Conservation (phyloP, 1,284 basidiomycete genomes). For the Ganoderma meredithae region DNA sequence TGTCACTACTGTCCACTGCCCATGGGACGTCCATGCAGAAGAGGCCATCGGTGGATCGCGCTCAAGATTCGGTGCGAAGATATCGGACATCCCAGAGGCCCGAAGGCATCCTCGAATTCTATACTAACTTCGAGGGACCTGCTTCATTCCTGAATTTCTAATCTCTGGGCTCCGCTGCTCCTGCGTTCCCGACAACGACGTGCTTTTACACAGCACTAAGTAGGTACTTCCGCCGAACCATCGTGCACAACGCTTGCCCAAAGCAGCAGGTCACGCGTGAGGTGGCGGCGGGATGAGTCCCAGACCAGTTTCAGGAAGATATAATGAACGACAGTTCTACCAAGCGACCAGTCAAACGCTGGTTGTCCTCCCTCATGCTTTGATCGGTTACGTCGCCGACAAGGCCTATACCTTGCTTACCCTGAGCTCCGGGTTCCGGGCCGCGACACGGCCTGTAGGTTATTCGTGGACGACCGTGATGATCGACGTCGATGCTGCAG, state of each 20-base stretch:
- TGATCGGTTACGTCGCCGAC: background rate
- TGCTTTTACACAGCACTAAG: background rate
- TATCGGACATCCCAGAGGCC: background rate
- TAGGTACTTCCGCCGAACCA: background rate
- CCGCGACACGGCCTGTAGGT: slow-evolving; percentile 2
- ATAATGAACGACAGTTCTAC: background rate
- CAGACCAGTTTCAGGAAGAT: background rate
- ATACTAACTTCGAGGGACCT: too few relatives aligned
- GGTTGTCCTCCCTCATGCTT: background rate
- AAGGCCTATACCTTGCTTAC: background rate
- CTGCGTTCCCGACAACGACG: background rate
- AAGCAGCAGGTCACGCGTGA: background rate
- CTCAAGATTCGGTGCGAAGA: background rate
- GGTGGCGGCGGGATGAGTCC: background rate
- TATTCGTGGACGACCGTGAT: background rate
- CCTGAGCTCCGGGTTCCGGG: background rate
- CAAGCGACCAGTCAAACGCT: background rate
- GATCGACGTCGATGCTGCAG: background rate
- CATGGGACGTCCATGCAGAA: background rate
- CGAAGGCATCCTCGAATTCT: background rate
- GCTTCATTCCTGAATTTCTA: too few relatives aligned
- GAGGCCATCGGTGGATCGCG: background rate
- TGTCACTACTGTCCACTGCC: background rate
- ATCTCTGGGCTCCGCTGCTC: background rate
- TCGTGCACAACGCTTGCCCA: background rate